These are phyloP conservation scores for Galerina marginata DNA, from an alignment of 768 basidiomycete species.

Conservation along the genomic window DNA sequence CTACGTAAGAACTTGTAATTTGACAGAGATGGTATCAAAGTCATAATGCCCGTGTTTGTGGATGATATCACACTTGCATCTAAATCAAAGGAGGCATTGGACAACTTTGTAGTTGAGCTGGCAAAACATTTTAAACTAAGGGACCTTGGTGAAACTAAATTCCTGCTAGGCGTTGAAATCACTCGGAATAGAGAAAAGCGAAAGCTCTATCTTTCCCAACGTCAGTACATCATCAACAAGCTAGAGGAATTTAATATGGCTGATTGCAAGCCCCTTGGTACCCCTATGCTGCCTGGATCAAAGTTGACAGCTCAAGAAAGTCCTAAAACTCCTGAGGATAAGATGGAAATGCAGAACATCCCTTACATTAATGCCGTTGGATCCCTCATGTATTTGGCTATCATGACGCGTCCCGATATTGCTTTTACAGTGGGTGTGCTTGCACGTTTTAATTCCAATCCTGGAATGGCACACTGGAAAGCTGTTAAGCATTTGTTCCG, in stretches of 20 bases:
- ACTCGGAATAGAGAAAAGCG: not conserved
- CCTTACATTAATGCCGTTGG: too few species aligned
- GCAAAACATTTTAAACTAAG: conserved; percentile 1
- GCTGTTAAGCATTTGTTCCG: too few species aligned
- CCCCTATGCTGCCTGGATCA: conserved; percentile 34
- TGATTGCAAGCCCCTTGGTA: conserved; percentile 34
- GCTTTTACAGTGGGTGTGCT: too few species aligned
- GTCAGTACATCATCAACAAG: not conserved
- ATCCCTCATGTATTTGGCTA: too few species aligned
- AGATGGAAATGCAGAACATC: conserved; percentile 25
- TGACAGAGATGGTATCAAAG: conserved; percentile 33
- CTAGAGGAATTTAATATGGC: conserved; percentile 27
- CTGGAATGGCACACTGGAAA: too few species aligned
- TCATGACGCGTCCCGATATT: too few species aligned
- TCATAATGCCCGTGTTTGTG: conserved; percentile 26
- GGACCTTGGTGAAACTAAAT: conserved; percentile 3
- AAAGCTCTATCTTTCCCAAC: not conserved
- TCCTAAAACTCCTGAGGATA: conserved; percentile 27
- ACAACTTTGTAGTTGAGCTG: conserved; percentile 1
- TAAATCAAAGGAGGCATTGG: not conserved
- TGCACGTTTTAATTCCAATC: too few species aligned
- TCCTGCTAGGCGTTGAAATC: not conserved
- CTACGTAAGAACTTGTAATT: too few species aligned
- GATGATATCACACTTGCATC: conserved; percentile 16
- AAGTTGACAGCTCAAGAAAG: conserved; percentile 23